Base-by-base conservation (phyloP, 768 basidiomycete genomes). In the Sutorius australiensis region DNA sequence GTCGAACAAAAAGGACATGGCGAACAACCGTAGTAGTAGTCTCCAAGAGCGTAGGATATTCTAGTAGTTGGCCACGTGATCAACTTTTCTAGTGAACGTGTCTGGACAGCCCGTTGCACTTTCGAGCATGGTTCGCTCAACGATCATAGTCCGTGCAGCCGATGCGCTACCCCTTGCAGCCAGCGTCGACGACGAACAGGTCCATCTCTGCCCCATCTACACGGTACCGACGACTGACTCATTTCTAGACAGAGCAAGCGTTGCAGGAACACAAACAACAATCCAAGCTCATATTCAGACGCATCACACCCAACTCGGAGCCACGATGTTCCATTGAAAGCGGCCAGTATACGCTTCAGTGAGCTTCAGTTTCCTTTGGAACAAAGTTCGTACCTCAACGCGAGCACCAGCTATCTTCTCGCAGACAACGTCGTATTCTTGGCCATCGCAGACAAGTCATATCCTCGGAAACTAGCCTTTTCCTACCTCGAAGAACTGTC, bases 241-340 rank as follows among this genome's bases (percentile, higher is more conserved):
- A 14, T 27, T 47, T 45, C 41, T 58, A 98, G 95, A 97, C 92
- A 59, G 95, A 98, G 71, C 87, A 89, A 67, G 80, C 87, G 51
- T 76, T 99, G 37, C 92, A 94, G 66, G 97, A 98, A 72, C 93
- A 98, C 77, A 99, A 99, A 69, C 95, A 98, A 61, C 95, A 99
- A 69, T 84, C 95, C 31, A 99, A 99, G 71, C 80, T 99, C 61
- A 87, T 99, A 63, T 98, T 98, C 69, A 82, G 95, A 54, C 85
- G 97, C 36, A 86, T 99, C 64, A 92, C 90, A 27, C 84, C 92
- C 41, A 94, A 98, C 70, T 86, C 91, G 19, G 97, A 99, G 69
- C 93, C 95, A 9, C 82, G 89, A 33, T 98, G 97, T 70, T 97
- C 93, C 5, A 98, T 99, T 61, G 97, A 99, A 68, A 92, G 90